Base-by-base conservation (phyloP, 2,329 filamentous ascomycete genomes). In the Botrytis aclada region DNA sequence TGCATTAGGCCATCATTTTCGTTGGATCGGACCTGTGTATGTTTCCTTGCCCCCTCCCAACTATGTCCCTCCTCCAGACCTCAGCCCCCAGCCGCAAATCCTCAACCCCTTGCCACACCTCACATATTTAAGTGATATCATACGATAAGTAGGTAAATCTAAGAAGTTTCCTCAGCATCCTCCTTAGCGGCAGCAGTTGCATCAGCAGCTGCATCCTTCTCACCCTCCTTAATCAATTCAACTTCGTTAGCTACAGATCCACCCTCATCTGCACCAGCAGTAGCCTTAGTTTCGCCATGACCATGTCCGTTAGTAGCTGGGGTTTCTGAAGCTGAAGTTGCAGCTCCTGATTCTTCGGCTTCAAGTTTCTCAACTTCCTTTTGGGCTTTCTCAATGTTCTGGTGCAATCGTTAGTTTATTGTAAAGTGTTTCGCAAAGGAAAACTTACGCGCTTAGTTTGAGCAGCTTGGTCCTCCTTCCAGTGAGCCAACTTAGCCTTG, bases 331-430 rank as follows among this genome's bases (percentile, higher is more conserved):
- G 47, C 43, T 58, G 61, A 43, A 18, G 61, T 63, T 74, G 74
- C 60, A 75, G 71, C 84, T 72, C 85, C 83, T 78, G 72, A 85
- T 71, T 88, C 88, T 76, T 88, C 86, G 72, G 90, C 90, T 81
- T 98, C 95, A 72, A 98, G 89, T 78, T 91, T 90, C 81, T 95
- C 93, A 76, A 99, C 97, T 83, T 98, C 94, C 84, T 95, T 95
- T 86, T 97, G 92, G 75, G 96, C 96, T 84, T 98, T 97, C 76
- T 94, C 93, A 75, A 98, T 92, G 87, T 99, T 99, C 96, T 98
- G 80, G 41, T 56, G 12, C 12, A 74, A 84, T 80, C 84, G 80
- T 76, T 71, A 73, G 77, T 74, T 80, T 76, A 74, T 76, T 61
- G 41, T n/a, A 10, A 47, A 74, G 47, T 61, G 16, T n/a, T 25